Evolutionary conservation across 2,329 filamentous ascomycete species (phyloP).

Genomic region (Fonsecaea erecta): DNA sequence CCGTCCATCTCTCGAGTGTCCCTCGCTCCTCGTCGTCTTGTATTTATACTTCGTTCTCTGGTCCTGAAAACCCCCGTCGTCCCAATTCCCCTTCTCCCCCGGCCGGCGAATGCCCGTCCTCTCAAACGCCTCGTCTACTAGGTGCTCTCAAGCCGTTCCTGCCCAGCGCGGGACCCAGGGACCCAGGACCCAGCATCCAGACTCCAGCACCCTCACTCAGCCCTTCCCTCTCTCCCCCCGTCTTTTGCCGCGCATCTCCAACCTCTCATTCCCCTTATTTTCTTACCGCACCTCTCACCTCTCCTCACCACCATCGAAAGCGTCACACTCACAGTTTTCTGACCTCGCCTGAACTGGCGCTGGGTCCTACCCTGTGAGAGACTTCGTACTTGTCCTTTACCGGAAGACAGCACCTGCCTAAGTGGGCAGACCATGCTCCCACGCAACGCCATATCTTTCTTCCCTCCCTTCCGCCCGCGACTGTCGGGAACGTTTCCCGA

Average conservation of each 20-base stretch:
- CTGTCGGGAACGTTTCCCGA: background rate
- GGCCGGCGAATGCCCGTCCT: background rate
- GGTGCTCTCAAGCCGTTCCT: background rate
- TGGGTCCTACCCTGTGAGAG: background rate
- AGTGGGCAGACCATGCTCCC: background rate
- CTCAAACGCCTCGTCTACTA: background rate
- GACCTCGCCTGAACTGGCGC: background rate
- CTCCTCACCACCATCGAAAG: background rate
- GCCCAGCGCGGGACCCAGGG: background rate
- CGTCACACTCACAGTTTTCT: background rate
- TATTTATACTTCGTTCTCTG: background rate
- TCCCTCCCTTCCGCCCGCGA: background rate
- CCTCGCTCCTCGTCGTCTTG: too few species aligned
- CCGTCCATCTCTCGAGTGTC: too few species aligned
- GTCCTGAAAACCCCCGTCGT: background rate
- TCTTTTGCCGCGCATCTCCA: background rate
- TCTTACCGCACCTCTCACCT: background rate
- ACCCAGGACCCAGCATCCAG: background rate
- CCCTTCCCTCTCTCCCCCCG: background rate
- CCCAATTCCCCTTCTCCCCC: background rate
- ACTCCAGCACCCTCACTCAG: too few species aligned
- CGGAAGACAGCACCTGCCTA: background rate
- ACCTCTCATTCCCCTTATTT: background rate
- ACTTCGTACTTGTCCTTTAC: background rate
- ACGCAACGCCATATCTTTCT: background rate